Conservation (phyloP, 2,329 filamentous ascomycete species). For the Colletotrichum liriopes region DNA sequence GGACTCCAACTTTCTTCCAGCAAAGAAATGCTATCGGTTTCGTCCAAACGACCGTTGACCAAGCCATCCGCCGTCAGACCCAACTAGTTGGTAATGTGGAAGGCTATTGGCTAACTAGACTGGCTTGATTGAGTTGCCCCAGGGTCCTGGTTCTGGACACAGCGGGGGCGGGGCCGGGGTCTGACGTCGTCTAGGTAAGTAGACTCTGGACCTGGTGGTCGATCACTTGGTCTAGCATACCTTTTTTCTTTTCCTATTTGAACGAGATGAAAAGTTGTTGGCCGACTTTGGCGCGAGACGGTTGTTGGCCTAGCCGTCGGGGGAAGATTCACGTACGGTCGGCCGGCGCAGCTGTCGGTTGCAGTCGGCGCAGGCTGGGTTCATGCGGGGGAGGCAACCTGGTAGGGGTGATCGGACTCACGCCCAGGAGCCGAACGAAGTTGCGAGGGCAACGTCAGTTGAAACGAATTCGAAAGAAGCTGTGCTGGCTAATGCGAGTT, state of each 20-base stretch:
- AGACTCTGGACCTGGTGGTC: neutral
- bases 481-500: neutral
- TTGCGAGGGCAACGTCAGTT: neutral
- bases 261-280: neutral
- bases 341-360: constrained; percentile 11
- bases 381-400: constrained; percentile 7
- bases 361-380: neutral
- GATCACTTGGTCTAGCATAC: neutral
- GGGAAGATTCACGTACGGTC: constrained; percentile 7
- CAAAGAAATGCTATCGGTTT: neutral
- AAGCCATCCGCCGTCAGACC: neutral
- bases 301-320: neutral
- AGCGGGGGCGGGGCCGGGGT: constrained; percentile 28
- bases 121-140: neutral
- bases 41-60: neutral
- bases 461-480: neutral
- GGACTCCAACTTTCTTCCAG: neutral
- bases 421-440: neutral
- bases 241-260: neutral
- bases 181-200: constrained; percentile 19
- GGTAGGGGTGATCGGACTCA: neutral
- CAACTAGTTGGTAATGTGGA: neutral
- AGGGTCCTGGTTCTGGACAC: neutral
- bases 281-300: constrained; percentile 1
- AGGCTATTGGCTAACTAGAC: neutral